Base-by-base conservation (phyloP, 164 flowering plant species). In the Stephania cephalantha region DNA sequence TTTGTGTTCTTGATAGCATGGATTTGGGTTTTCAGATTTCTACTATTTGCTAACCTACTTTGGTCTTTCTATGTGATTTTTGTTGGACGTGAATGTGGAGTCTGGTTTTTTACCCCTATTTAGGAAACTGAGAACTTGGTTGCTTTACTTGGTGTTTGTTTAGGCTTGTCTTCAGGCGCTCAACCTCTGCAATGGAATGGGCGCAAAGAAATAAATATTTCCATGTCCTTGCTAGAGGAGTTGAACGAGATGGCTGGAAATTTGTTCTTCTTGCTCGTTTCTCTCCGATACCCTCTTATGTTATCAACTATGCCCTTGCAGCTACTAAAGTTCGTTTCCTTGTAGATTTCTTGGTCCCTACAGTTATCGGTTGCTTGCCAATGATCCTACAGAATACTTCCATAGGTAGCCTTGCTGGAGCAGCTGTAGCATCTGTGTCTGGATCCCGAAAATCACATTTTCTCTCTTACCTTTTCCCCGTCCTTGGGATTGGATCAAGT, bases 241-340 rank as follows among this genome's bases (percentile, higher is more conserved):
- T 93, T 53, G 97, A 90, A 85, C 79, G 81, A 66, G 99, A 95
- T 79, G 99, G 99, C 9, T 95, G 99, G 99, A 89, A 69, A 83
- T 93, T 95, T 78, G 99, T 95, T n/a, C 90, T 95, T 61, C 93
- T 95, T 61, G 98, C 99, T 50, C 95, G 98, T 42, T 95, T 95
- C 83, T 95, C 99, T 11, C 99, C 99, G 1, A 83, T 93, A 31
- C 99, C 99, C 17, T 95, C 99, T 13, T 95, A 91, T 78, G 85
- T 95, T 69, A 93, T 95, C 65, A 95, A 93, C 74, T 95, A 95
- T 77, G 97, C 94, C 7, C 81, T 95, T 50, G 94, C 99, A 78
- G 99, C 99, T n/a, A 95, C 99, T 0, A 80, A 86, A 42, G 93
- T 95, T 65, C 70, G 88, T 52, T 95, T 89, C 74, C 17, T 93